These are phyloP conservation scores for Trichosanthes cucumerina DNA, from an alignment of 306 rosid species.

Conservation along the genomic window DNA sequence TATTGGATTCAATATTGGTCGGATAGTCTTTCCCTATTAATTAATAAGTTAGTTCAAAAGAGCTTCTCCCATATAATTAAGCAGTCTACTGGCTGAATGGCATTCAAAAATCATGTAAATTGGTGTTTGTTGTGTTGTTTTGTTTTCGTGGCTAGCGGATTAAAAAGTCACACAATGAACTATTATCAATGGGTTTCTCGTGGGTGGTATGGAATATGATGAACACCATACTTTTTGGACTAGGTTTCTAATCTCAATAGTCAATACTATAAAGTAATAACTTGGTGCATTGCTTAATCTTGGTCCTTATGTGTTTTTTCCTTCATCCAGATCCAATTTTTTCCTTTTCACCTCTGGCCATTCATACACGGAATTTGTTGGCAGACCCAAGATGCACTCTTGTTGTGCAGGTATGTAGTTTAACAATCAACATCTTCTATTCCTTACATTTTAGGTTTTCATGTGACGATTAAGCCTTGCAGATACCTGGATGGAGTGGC, in stretches of 20 bases:
- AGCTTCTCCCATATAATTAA: background rate
- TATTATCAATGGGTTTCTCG: background rate
- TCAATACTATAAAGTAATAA: background rate
- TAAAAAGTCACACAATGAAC: background rate
- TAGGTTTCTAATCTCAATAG: background rate
- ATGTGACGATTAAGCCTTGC: constrained; percentile 25
- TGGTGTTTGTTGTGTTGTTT: background rate
- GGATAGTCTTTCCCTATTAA: background rate
- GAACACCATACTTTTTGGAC: background rate
- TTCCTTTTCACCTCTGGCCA: constrained; percentile 95
- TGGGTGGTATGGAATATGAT: background rate
- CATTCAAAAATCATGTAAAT: background rate
- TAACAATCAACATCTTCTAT: constrained; percentile 10
- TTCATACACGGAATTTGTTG: constrained; percentile 87
- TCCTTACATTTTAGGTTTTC: constrained; percentile 16
- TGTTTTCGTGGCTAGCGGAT: background rate
- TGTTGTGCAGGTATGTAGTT: constrained; percentile 84
- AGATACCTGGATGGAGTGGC: constrained; percentile 99
- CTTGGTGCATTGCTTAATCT: background rate
- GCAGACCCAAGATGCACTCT: constrained; percentile 95
- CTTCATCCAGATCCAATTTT: constrained; percentile 71
- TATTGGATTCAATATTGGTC: background rate
- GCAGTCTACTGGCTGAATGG: background rate
- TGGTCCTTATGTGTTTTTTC: background rate
- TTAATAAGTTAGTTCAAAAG: background rate